These are phyloP conservation scores for Clavulina sp. DNA, from an alignment of 768 basidiomycete species.

Conservation along the genomic window DNA sequence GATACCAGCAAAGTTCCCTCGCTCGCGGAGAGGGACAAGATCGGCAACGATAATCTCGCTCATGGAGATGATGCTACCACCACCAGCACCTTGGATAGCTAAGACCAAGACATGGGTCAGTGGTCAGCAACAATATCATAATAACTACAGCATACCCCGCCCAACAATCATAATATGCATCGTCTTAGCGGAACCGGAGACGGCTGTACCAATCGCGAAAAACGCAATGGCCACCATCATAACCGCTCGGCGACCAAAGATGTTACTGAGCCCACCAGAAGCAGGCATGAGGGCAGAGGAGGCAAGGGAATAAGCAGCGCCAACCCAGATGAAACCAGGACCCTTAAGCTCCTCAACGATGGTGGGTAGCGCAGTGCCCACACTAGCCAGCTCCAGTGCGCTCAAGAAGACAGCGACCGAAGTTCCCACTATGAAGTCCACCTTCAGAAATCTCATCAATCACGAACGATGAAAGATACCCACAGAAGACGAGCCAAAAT, in stretches of 20 bases:
- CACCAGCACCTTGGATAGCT: constrained; percentile 20
- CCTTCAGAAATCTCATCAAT: too few relatives aligned
- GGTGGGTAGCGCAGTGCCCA: constrained; percentile 7
- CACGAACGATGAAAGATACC: too few relatives aligned
- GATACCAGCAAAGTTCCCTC: constrained; percentile 19
- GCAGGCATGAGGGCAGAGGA: constrained; percentile 20
- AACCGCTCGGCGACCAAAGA: constrained; percentile 23
- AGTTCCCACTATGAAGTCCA: too few relatives aligned
- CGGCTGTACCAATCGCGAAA: constrained; percentile 24
- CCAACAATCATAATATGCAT: constrained; percentile 28
- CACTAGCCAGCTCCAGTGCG: not conserved
- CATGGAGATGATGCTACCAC: constrained; percentile 17
- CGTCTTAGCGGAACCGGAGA: constrained; percentile 23
- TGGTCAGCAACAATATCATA: too few relatives aligned
- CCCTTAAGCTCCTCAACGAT: constrained; percentile 8
- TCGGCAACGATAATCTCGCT: constrained; percentile 20
- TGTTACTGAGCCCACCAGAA: constrained; percentile 19
- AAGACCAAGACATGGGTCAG: not conserved
- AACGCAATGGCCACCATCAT: constrained; percentile 17
- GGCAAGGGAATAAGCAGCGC: constrained; percentile 13
- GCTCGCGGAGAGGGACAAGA: constrained; percentile 20
- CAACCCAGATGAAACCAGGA: constrained; percentile 12
- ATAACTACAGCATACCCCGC: constrained; percentile 11
- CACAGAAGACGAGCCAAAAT: not conserved
- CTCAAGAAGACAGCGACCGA: not conserved